Percentiles rank a stretch among this genome's conserved stretches.
These are phyloP conservation scores for Crucihimalaya himalaica DNA, from an alignment of 345 rosid genomes.

Conservation along the genomic window DNA sequence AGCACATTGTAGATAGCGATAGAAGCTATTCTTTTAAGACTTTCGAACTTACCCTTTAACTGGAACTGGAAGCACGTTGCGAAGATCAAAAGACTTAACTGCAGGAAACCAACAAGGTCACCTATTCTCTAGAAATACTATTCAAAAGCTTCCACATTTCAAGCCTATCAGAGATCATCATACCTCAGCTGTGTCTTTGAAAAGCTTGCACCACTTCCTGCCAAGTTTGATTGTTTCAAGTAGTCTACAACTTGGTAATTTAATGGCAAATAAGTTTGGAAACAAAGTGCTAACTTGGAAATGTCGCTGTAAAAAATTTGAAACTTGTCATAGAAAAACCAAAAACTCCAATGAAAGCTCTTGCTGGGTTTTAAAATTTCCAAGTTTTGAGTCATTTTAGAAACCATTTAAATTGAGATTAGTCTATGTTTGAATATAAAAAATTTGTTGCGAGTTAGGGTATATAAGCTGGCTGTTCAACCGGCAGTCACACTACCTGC, in stretches of 20 bases:
- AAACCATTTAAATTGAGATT: not conserved
- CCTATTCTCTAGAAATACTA: not conserved
- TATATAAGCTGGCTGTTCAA: slow-evolving; percentile 4
- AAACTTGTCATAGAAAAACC: not conserved
- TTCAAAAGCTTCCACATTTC: not conserved
- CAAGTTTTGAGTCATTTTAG: not conserved
- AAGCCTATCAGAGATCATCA: not conserved
- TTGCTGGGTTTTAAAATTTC: not conserved
- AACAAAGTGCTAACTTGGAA: not conserved
- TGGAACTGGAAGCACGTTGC: not conserved
- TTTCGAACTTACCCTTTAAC: not conserved
- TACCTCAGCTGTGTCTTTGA: not conserved
- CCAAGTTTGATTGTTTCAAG: not conserved
- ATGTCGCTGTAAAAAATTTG: not conserved
- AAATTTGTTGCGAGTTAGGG: not conserved
- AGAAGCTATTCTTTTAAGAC: not conserved
- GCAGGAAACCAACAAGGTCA: not conserved
- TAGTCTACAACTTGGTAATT: not conserved
- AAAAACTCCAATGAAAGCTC: not conserved
- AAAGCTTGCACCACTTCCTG: slow-evolving; percentile 6
- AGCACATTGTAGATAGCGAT: not conserved
- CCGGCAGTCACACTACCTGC: slow-evolving; percentile 22
- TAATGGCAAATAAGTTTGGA: not conserved
- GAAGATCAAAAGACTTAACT: not conserved
- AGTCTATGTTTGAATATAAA: not conserved